Base-by-base conservation (phyloP, 352 stramenopile species). In the Thalassiosira ordinaria region DNA sequence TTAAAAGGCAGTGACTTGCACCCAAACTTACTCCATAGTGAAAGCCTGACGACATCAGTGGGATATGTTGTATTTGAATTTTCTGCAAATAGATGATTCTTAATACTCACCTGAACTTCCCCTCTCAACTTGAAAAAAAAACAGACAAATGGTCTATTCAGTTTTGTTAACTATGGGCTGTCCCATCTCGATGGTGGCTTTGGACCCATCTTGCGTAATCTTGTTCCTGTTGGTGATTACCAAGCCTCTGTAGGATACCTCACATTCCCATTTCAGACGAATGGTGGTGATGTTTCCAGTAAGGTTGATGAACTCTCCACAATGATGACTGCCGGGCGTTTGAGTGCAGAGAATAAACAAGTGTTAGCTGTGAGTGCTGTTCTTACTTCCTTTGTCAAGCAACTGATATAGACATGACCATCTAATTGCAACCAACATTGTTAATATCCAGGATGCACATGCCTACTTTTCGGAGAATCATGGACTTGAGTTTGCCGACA, bases 121-220 rank as follows among this genome's bases (percentile, higher is more conserved):
- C n/a, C n/a, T n/a, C n/a, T n/a, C n/a, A n/a, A n/a, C n/a, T n/a
- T n/a, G n/a, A n/a, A n/a, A n/a, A n/a, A n/a, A 20, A 8, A 41
- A 71, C 27, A 77, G 47, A 77, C 84, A 3, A 95, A 93, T 74
- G 89, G 85, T 9, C 39, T 94, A 5, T 84, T 81, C 27, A 80
- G 61, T 56, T 62, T 91, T 24, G 73, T 88, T 35, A 78, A 83
- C 52, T 89, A 87, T 73, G 87, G 87, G 24, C 55, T 91, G 29
- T 39, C 46, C 16, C 20, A 55, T n/a, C 78, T 37, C 41, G 64
- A 81, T 74, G 61, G 60, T 53, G 86, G 85, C 16, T 91, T 93
- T 70, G 85, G 73, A 16, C 53, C 66, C 3, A 47, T 16, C 16
- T 29, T 80, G 0, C 31, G 29, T 20, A 62, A 31, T 0, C 29